These are phyloP conservation scores for Tuber aestivum DNA, from an alignment of 495 filamentous ascomycete species.

Conservation along the genomic window DNA sequence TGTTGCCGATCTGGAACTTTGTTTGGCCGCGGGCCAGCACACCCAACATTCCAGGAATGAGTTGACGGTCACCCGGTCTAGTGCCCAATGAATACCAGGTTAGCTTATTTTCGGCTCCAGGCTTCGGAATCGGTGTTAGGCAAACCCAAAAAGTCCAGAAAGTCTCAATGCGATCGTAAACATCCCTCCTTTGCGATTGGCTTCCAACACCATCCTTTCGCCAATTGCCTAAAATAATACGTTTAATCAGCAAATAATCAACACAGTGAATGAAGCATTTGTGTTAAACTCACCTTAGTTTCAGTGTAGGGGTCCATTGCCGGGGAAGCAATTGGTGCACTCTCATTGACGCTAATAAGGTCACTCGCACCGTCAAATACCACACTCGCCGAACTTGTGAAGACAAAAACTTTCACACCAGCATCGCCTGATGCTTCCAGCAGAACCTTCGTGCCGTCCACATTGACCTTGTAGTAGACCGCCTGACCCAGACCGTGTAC, in stretches of 20 bases:
- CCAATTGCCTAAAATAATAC: constrained; percentile 63
- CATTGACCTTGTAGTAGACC: constrained; percentile 79
- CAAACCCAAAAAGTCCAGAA: constrained; percentile 76
- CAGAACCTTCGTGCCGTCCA: constrained; percentile 75
- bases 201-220: constrained; percentile 73
- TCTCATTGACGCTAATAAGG: constrained; percentile 83
- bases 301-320: constrained; percentile 90
- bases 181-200: constrained; percentile 69
- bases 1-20: constrained; percentile 77
- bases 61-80: constrained; percentile 58
- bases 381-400: constrained; percentile 85
- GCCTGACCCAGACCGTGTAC: constrained; percentile 54
- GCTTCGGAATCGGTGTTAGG: background rate
- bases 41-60: constrained; percentile 58
- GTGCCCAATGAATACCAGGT: background rate
- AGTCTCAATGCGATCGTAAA: constrained; percentile 77
- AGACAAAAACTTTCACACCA: constrained; percentile 85
- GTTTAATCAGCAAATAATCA: background rate
- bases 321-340: constrained; percentile 65
- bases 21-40: constrained; percentile 61
- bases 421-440: constrained; percentile 67
- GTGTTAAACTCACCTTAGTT: constrained; percentile 58
- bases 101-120: constrained; percentile 38
- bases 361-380: constrained; percentile 74
- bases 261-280: constrained; percentile 5